These are phyloP conservation scores for Hordeum pubiflorum DNA, from an alignment of 202 grass and related monocot species.

Conservation along the genomic window DNA sequence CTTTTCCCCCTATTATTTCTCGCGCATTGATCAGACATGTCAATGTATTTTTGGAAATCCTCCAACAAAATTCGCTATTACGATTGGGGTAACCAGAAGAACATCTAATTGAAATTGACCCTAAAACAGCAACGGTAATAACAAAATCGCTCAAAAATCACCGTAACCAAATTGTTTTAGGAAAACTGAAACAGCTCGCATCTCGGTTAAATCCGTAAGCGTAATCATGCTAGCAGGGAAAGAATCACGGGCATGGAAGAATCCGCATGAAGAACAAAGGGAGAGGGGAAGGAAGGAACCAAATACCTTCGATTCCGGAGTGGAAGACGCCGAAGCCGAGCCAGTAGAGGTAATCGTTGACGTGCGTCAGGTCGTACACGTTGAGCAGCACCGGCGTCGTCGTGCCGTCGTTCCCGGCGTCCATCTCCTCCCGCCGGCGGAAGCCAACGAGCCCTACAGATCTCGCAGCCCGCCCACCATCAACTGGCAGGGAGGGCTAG, in stretches of 20 bases:
- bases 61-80: background rate
- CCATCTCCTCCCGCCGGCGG: conserved; percentile 34
- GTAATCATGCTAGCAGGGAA: background rate
- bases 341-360: conserved; percentile 90
- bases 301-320: conserved; percentile 77
- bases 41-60: background rate
- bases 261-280: background rate
- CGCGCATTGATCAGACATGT: background rate
- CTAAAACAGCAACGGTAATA: background rate
- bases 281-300: background rate
- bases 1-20: background rate
- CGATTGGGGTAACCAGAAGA: background rate
- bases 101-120: background rate
- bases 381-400: conserved; percentile 67
- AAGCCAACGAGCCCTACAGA: conserved; percentile 31
- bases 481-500: conserved; percentile 31
- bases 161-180: background rate
- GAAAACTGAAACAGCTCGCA: background rate
- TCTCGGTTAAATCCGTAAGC: background rate
- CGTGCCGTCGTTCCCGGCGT: conserved; percentile 18
- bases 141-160: background rate
- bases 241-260: background rate
- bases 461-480: conserved; percentile 52
- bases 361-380: conserved; percentile 80
- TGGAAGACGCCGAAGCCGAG: conserved; percentile 81